Conservation (phyloP, 805 yeast species). For the Saccharomyces kudriavzevii region DNA sequence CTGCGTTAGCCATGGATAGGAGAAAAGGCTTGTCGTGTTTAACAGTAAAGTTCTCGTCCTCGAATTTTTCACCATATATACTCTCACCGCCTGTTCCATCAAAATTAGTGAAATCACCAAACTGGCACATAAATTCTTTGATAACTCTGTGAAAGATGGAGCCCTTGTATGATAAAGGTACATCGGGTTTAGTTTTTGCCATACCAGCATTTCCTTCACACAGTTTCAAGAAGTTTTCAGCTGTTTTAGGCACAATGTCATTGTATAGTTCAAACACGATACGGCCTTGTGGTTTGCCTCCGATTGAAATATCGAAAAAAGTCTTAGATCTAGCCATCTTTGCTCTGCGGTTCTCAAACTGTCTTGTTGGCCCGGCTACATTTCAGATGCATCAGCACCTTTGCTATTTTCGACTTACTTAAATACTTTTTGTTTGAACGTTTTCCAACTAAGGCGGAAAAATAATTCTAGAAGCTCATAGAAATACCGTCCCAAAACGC, state of each 20-base stretch:
- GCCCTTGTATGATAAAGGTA: conserved; percentile 67
- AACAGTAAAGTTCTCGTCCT: conserved; percentile 77
- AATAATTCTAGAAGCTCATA: neutral
- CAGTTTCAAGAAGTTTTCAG: conserved; percentile 81
- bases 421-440: neutral
- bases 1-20: conserved; percentile 95
- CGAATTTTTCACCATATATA: conserved; percentile 77
- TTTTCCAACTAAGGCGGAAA: neutral
- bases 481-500: neutral
- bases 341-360: neutral
- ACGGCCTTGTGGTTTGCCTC: conserved; percentile 62
- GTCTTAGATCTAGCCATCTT: conserved; percentile 41
- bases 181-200: conserved; percentile 25
- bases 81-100: conserved; percentile 78
- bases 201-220: conserved; percentile 78
- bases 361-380: neutral
- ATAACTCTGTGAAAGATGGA: conserved; percentile 92
- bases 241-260: conserved; percentile 77
- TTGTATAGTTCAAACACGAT: conserved; percentile 65
- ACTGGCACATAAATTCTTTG: conserved; percentile 84
- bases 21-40: conserved; percentile 80
- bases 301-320: conserved; percentile 72
- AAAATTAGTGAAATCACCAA: conserved; percentile 79
- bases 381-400: too few relatives aligned
- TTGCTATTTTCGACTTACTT: neutral